phyloP scores from a whole-genome alignment of 2,329 filamentous ascomycete species.

The Diaporthe aspalathi region DNA sequence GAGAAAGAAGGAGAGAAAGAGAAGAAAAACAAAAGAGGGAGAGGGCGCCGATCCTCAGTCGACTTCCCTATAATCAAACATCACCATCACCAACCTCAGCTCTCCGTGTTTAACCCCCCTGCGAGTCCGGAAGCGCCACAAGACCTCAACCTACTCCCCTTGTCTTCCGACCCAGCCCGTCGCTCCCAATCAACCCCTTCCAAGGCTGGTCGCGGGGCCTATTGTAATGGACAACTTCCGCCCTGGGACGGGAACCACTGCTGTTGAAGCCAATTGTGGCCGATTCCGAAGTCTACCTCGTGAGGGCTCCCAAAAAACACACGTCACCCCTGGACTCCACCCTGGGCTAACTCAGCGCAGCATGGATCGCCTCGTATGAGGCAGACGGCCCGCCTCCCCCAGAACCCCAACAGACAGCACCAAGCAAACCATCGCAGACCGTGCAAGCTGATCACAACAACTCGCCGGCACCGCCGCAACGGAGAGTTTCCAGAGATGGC shows the following conservation, averaged over 20 bases:
- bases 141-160: background rate
- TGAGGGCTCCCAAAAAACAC: constrained; percentile 39
- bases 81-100: constrained; percentile 8
- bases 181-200: background rate
- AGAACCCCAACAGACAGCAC: constrained; percentile 53
- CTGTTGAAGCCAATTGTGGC: constrained; percentile 38
- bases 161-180: constrained; percentile 10
- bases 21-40: background rate
- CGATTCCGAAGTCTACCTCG: constrained; percentile 48
- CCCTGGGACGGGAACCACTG: constrained; percentile 37
- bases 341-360: constrained; percentile 45
- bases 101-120: constrained; percentile 36
- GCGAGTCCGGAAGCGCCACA: constrained; percentile 22
- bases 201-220: constrained; percentile 25
- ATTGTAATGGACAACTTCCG: constrained; percentile 34
- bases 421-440: constrained; percentile 54
- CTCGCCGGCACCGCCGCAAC: constrained; percentile 51
- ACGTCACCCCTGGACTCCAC: background rate
- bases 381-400: constrained; percentile 50
- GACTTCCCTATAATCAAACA: constrained; percentile 13
- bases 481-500: constrained; percentile 61
- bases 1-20: background rate
- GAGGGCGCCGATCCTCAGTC: background rate
- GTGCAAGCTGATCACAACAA: constrained; percentile 56
- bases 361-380: constrained; percentile 64